A percentile compares a stretch with the other conserved stretches of the same genome.
Evolutionary conservation across 2,329 filamentous ascomycete species (phyloP).

Genomic region (Teratosphaeria gauchensis): DNA sequence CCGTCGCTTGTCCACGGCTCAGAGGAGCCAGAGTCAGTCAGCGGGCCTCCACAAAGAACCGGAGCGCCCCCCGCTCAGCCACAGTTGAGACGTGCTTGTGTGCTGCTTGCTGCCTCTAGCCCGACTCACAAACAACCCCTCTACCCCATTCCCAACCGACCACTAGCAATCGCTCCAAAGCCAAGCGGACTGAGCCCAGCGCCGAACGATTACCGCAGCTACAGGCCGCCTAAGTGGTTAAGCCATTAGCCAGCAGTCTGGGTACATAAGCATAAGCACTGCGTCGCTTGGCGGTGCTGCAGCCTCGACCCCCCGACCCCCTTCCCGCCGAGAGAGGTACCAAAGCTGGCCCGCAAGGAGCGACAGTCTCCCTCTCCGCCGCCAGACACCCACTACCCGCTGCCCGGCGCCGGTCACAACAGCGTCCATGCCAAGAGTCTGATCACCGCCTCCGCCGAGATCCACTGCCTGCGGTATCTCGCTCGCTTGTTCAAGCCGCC

Average conservation of each 20-base stretch:
- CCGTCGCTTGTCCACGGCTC: neutral
- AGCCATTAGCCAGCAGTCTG: neutral
- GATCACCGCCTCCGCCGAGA: constrained; percentile 29
- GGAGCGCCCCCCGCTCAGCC: neutral
- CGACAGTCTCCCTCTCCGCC: constrained; percentile 10
- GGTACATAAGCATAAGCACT: neutral
- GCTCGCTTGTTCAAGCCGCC: constrained; percentile 37
- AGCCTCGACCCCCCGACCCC: neutral
- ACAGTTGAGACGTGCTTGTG: neutral
- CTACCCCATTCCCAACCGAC: neutral
- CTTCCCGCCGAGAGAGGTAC: neutral
- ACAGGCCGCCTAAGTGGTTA: neutral
- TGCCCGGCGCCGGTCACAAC: constrained; percentile 17
- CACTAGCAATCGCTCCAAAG: neutral
- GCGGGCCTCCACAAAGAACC: neutral
- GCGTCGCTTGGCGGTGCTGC: neutral
- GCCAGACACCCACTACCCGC: constrained; percentile 7
- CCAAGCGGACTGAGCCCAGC: neutral
- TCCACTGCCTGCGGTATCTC: constrained; percentile 36
- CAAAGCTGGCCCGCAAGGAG: constrained; percentile 15
- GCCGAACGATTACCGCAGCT: neutral
- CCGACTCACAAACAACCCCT: neutral
- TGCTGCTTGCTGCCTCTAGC: neutral
- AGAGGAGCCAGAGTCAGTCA: neutral
- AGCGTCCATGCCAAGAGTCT: constrained; percentile 19